These are phyloP conservation scores for Metschnikowia cerradonensis DNA, from an alignment of 805 yeast species.

Conservation along the genomic window DNA sequence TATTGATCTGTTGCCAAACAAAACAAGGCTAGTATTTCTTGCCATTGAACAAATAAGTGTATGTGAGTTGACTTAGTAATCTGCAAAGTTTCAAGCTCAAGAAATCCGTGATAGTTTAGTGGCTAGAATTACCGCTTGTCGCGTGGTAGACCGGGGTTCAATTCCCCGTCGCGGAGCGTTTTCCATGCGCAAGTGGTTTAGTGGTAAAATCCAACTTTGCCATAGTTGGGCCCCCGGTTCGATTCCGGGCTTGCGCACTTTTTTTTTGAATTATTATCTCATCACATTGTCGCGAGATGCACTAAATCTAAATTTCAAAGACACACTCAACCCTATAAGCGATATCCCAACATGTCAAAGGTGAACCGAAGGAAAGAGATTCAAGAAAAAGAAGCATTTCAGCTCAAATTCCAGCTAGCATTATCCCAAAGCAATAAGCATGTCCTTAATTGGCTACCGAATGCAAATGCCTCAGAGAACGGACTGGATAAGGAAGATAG, in stretches of 20 bases:
- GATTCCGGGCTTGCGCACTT: conserved; percentile 21
- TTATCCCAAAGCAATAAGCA: conserved; percentile 32
- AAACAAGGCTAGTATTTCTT: no score
- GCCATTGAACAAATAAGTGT: no score
- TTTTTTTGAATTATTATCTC: not conserved
- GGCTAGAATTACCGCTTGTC: conserved; percentile 25
- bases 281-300: not conserved
- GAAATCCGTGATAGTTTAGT: conserved; percentile 22
- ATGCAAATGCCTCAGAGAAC: conserved; percentile 1
- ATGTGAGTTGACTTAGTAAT: no score
- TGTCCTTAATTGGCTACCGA: conserved; percentile 38
- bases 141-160: conserved; percentile 26
- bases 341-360: conserved; percentile 14
- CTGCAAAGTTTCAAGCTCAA: not conserved
- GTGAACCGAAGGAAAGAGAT: conserved; percentile 39
- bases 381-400: conserved; percentile 44
- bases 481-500: conserved; percentile 5
- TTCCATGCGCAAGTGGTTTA: conserved; percentile 18
- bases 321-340: not conserved
- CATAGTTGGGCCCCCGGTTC: conserved; percentile 23
- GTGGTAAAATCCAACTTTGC: conserved; percentile 22
- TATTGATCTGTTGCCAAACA: no score
- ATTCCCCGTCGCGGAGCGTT: conserved; percentile 23
- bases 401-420: conserved; percentile 43
- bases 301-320: not conserved